Base-by-base conservation (phyloP, 73 alveolate species). In the Paramecium sexaurelia region DNA sequence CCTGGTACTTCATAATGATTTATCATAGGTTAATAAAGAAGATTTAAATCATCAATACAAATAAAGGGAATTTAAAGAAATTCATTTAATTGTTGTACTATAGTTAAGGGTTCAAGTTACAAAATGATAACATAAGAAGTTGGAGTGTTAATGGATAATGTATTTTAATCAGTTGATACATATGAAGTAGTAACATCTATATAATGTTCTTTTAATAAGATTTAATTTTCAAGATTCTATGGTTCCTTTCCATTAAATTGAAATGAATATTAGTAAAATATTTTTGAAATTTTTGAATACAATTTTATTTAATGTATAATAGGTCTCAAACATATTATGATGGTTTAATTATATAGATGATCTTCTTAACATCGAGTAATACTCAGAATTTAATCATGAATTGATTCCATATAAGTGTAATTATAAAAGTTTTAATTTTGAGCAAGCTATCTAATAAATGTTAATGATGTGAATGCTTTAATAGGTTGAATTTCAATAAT, bases 1-100 rank as follows among this genome's bases (percentile, higher is more conserved):
- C 36, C 56, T 71, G 86, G 86, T 36, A 71, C 56, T 33, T 71
- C 86, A 71, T 71, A 71, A 35, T 71, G 56, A 71, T 36, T 29
- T n/a, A 71, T 40, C 26, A 71, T 13, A n/a, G 86, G 86, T 71
- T 71, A n/a, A 71, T 71, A 71, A 0, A 71, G 15, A 9, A 71
- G 43, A 33, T 71, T 35, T 7, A 71, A 15, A 33, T 71, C 86
- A 33, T 71, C 37, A 11, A 6, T 24, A 71, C 32, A 71, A 3
- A 2, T 19, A 61, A 61, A 61, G 2, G 43, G 47, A 26, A 13
- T 61, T 8, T 2, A 11, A 0, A 26, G 26, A 29, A 61, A 61
- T 15, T 61, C 6, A 11, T 61, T 61, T 6, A 73, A 11, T 27
- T 33, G 7, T 73, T 73, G 43, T 0, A 73, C 35, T 73, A 8